Conservation (phyloP, 805 yeast genomes). For the Wickerhamomyces bovis region DNA sequence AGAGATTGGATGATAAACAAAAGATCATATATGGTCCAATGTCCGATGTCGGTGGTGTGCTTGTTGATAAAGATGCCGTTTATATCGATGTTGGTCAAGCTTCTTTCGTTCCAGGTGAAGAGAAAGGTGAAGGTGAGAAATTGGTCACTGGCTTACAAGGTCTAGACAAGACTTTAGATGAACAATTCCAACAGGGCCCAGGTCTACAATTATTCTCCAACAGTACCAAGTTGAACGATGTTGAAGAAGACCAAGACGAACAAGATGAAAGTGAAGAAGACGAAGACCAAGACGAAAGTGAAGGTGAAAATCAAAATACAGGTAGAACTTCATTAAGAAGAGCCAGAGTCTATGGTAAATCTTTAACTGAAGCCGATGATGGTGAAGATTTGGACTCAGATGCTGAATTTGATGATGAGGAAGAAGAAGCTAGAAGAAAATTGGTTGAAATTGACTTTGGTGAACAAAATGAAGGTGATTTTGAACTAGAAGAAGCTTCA, state of each 20-base stretch:
- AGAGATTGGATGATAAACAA: conserved; percentile 89
- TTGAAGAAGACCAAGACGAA: conserved; percentile 34
- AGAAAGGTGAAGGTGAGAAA: conserved; percentile 79
- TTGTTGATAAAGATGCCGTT: conserved; percentile 96
- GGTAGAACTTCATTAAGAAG: conserved; percentile 66
- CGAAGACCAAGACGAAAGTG: conserved; percentile 27
- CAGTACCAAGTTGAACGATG: conserved; percentile 44
- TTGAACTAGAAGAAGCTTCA: conserved; percentile 48
- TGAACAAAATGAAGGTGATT: conserved; percentile 26
- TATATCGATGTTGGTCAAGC: conserved; percentile 62
- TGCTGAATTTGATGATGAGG: conserved; percentile 30
- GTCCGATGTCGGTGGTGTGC: conserved; percentile 99
- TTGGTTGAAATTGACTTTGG: conserved; percentile 45
- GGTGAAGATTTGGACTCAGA: conserved; percentile 41
- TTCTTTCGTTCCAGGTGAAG: conserved; percentile 56
- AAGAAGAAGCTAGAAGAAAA: conserved; percentile 34
- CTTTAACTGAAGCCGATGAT: conserved; percentile 39
- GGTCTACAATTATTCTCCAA: conserved; percentile 73
- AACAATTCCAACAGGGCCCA: conserved; percentile 51
- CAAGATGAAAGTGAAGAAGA: conserved; percentile 32
- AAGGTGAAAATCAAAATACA: conserved; percentile 31
- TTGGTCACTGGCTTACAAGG: conserved; percentile 77
- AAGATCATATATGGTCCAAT: conserved; percentile 96
- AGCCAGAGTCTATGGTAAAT: conserved; percentile 52
- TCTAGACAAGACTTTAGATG: conserved; percentile 54